phyloP scores from a whole-genome alignment of 139 green algal genomes.

The Asterochloris erici region DNA sequence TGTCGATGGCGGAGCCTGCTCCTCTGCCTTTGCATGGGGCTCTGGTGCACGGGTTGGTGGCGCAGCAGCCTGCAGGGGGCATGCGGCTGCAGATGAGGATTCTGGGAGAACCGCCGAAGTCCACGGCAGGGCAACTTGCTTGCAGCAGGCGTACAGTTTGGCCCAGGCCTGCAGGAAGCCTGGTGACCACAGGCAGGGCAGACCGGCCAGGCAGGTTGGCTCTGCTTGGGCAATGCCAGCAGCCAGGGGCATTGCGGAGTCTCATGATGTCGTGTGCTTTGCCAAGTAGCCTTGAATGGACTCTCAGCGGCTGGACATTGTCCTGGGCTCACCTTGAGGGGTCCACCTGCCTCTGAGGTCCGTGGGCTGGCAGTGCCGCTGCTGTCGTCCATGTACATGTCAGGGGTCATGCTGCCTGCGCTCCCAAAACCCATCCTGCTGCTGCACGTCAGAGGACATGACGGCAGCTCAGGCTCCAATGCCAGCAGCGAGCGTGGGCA shows the following conservation, averaged over 20 bases:
- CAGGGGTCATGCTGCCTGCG: conserved; percentile 19
- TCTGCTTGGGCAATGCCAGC: background rate
- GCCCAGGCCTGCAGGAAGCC: background rate
- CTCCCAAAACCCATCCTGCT: conserved; percentile 20
- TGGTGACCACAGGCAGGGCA: background rate
- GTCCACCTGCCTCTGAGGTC: background rate
- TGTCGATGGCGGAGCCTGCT: background rate
- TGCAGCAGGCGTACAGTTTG: background rate
- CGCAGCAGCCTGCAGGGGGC: too few species aligned
- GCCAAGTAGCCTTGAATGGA: background rate
- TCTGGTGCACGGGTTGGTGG: background rate
- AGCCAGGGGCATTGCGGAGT: background rate
- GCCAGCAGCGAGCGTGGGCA: too few species aligned
- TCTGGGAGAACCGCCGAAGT: too few species aligned
- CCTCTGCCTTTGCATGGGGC: background rate
- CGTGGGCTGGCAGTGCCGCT: background rate
- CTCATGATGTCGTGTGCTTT: background rate
- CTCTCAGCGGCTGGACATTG: background rate
- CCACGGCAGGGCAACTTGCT: background rate
- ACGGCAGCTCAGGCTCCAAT: too few species aligned
- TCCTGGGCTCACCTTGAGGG: background rate
- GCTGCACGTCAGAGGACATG: background rate
- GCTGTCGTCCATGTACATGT: background rate
- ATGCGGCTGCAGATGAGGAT: too few species aligned
- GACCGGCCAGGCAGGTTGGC: too few species aligned